These are phyloP conservation scores for Elsinoe fawcettii DNA, from an alignment of 2,329 filamentous ascomycete species.

Conservation along the genomic window DNA sequence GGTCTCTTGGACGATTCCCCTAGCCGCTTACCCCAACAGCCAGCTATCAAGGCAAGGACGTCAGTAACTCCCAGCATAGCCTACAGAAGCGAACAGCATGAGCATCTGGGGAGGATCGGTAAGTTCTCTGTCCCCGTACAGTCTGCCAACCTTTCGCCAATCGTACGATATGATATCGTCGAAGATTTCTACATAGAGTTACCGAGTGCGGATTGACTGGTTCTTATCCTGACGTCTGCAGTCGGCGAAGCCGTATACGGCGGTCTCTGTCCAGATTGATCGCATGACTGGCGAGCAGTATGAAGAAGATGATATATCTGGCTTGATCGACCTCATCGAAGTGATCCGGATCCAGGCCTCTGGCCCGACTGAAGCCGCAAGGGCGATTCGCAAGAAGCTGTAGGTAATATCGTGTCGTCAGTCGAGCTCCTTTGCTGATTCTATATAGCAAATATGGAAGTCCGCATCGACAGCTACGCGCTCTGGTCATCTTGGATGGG, in stretches of 20 bases:
- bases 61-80: no score
- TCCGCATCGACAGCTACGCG: conserved; percentile 82
- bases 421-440: not conserved
- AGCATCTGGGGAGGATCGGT: conserved; percentile 7
- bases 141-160: no score
- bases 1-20: no score
- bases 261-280: conserved; percentile 87
- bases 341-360: conserved; percentile 82
- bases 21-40: no score
- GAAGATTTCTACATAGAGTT: no score
- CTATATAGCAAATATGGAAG: conserved; percentile 80
- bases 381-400: conserved; percentile 93
- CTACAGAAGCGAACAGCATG: not conserved
- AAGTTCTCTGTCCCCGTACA: not conserved
- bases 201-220: no score
- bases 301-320: conserved; percentile 83
- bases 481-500: conserved; percentile 81
- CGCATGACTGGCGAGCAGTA: conserved; percentile 81
- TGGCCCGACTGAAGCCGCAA: conserved; percentile 80
- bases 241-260: conserved; percentile 70
- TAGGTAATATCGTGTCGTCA: conserved; percentile 32
- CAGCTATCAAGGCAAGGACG: not conserved
- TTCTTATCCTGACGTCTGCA: not conserved
- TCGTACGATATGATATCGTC: not conserved
- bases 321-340: conserved; percentile 89